These are phyloP conservation scores for Usnea hakonensis DNA, from an alignment of 495 filamentous ascomycete genomes.

Conservation along the genomic window DNA sequence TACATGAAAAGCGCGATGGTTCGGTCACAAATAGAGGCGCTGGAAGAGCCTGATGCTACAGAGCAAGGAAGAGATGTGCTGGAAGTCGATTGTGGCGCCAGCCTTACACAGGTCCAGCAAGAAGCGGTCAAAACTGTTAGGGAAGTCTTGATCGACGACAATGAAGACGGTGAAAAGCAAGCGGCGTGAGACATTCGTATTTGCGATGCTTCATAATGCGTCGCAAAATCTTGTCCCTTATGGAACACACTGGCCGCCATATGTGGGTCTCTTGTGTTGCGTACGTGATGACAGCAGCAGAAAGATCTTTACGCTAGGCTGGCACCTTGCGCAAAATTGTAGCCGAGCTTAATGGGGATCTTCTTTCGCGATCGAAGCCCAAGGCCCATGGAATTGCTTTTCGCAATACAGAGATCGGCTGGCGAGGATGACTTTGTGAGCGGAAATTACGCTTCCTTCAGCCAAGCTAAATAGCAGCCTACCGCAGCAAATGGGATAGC, in stretches of 20 bases:
- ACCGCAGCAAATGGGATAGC: slow-evolving; percentile 2
- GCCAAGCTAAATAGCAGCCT: slow-evolving; percentile 3
- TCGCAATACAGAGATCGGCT: slow-evolving; percentile 11
- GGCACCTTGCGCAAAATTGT: too few relatives aligned
- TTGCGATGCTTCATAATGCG: neutral
- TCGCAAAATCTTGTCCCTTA: too few relatives aligned
- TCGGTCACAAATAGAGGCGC: slow-evolving; percentile 75
- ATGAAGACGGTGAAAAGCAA: slow-evolving; percentile 5
- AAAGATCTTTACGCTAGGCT: too few relatives aligned
- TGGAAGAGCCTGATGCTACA: slow-evolving; percentile 69
- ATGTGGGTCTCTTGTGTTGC: too few relatives aligned
- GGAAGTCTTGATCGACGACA: slow-evolving; percentile 24
- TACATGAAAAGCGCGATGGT: slow-evolving; percentile 99
- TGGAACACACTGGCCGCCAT: too few relatives aligned
- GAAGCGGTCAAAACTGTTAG: slow-evolving; percentile 40
- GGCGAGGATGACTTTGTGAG: slow-evolving; percentile 14
- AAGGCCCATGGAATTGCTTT: slow-evolving; percentile 13
- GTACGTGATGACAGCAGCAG: too few relatives aligned
- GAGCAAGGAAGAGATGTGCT: slow-evolving; percentile 70
- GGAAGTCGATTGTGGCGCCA: slow-evolving; percentile 66
- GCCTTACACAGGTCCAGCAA: slow-evolving; percentile 57
- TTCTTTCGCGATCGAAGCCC: neutral
- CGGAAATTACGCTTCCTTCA: slow-evolving; percentile 11
- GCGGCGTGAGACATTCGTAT: neutral
- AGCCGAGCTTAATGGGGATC: too few relatives aligned